Conservation (phyloP, 169 alveolate species). For the Cryptosporidium meleagridis region DNA sequence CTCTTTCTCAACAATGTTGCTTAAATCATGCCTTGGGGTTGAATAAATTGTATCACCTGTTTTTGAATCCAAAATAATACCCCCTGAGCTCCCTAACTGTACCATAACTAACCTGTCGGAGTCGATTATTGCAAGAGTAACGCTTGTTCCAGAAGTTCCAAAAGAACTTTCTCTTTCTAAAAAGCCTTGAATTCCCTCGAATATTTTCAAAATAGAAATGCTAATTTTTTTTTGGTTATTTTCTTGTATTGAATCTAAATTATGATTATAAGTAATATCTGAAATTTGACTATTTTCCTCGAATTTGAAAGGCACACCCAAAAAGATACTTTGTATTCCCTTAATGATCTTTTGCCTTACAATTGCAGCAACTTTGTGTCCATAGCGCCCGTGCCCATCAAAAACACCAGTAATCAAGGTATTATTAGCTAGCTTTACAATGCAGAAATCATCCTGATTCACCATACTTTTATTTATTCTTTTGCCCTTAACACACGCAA, state of each 20-base stretch:
- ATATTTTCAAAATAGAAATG: neutral
- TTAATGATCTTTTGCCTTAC: constrained; percentile 39
- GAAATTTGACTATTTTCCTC: neutral
- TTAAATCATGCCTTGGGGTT: constrained; percentile 29
- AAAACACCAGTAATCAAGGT: constrained; percentile 35
- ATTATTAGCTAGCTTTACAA: constrained; percentile 10
- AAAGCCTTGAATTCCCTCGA: constrained; percentile 10
- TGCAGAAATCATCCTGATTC: constrained; percentile 67
- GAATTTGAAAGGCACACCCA: neutral
- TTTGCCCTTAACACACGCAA: constrained; percentile 24
- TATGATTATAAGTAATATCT: neutral
- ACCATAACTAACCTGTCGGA: constrained; percentile 44
- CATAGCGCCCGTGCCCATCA: constrained; percentile 73
- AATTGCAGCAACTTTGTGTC: constrained; percentile 59
- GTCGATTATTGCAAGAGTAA: constrained; percentile 20
- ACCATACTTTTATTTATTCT: constrained; percentile 57
- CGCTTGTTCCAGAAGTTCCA: constrained; percentile 72
- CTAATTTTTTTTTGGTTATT: neutral
- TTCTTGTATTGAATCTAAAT: neutral
- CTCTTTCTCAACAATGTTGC: constrained; percentile 11
- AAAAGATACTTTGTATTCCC: constrained; percentile 45
- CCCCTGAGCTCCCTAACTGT: constrained; percentile 66
- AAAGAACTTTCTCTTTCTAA: constrained; percentile 52
- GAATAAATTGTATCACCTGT: constrained; percentile 16
- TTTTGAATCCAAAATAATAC: constrained; percentile 10